These are phyloP conservation scores for Bryoerythrophyllum caledonicum DNA, from an alignment of 225 moss, liverwort and hornwort genomes.

Conservation along the genomic window DNA sequence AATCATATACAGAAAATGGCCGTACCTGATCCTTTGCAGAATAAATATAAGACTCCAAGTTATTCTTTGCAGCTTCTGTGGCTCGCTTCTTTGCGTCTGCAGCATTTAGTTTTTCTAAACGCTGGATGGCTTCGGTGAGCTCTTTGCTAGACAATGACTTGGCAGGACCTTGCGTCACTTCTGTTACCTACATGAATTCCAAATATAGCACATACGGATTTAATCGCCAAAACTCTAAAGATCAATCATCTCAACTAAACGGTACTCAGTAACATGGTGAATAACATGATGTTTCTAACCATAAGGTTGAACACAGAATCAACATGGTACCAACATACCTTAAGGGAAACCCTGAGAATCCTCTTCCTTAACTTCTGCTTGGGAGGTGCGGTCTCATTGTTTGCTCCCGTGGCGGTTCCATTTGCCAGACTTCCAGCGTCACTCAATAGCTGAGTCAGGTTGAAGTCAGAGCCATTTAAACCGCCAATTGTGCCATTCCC, in stretches of 20 bases:
- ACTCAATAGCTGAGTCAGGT: constrained; percentile 45
- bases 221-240: background rate
- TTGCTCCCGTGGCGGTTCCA: constrained; percentile 41
- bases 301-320: background rate
- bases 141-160: constrained; percentile 66
- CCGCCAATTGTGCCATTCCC: constrained; percentile 48
- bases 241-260: background rate
- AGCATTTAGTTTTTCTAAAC: constrained; percentile 64
- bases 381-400: constrained; percentile 44
- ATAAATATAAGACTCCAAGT: constrained; percentile 91
- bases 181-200: constrained; percentile 58
- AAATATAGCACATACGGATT: background rate
- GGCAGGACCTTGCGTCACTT: constrained; percentile 69
- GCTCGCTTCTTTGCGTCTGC: constrained; percentile 86
- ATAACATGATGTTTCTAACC: background rate
- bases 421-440: constrained; percentile 26
- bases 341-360: constrained; percentile 79
- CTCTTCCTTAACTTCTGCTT: constrained; percentile 87
- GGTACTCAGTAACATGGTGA: background rate
- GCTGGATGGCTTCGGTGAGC: constrained; percentile 61
- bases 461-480: constrained; percentile 43
- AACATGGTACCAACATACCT: constrained; percentile 44
- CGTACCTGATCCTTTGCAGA: constrained; percentile 88
- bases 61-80: constrained; percentile 95
- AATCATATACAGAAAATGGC: background rate